Conservation (phyloP, 2,329 filamentous ascomycete genomes). For the Diaporthe helianthi region DNA sequence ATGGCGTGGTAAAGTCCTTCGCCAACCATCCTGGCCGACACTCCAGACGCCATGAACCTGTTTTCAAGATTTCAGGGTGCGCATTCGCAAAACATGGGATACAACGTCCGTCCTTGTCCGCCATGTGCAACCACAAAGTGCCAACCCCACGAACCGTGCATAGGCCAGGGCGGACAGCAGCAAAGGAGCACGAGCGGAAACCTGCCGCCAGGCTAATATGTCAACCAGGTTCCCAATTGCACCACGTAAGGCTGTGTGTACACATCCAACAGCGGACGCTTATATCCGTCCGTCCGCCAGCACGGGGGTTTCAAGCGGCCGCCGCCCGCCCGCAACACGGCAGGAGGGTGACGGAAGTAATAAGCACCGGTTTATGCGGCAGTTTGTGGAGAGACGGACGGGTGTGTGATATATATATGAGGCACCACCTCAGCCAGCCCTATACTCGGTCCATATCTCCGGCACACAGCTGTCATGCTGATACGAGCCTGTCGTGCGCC, state of each 20-base stretch:
- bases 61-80: background rate
- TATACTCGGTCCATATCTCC: background rate
- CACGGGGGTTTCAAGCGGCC: too few species aligned
- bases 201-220: too few species aligned
- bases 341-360: too few species aligned
- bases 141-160: background rate
- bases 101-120: background rate
- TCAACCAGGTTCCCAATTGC: too few species aligned
- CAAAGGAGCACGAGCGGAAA: background rate
- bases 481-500: conserved; percentile 3
- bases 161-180: too few species aligned
- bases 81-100: background rate
- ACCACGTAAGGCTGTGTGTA: too few species aligned
- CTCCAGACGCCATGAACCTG: too few species aligned
- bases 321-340: too few species aligned
- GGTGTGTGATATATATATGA: too few species aligned
- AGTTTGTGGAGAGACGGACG: too few species aligned
- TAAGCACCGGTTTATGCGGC: background rate
- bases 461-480: conserved; percentile 3
- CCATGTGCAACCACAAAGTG: background rate
- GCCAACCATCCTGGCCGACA: background rate
- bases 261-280: too few species aligned
- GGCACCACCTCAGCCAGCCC: conserved; percentile 12
- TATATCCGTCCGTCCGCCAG: too few species aligned
- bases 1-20: background rate